Percentiles rank a stretch among this genome's conserved stretches.
Conservation (phyloP, 2,329 filamentous ascomycete genomes). For the Colletotrichum euphorbiae region DNA sequence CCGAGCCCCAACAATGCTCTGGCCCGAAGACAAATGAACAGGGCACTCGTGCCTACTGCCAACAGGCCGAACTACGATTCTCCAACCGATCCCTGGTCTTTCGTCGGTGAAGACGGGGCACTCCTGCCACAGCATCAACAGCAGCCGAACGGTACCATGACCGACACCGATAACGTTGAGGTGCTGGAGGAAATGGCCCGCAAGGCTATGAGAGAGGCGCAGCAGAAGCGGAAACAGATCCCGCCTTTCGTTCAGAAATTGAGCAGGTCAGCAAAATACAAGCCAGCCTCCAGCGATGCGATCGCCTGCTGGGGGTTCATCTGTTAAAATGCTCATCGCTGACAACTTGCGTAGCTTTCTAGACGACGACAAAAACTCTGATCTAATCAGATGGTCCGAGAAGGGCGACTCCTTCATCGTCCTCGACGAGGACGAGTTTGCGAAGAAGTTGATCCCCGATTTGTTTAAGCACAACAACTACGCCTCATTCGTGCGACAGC, state of each 20-base stretch:
- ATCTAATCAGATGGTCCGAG: constrained; percentile 96
- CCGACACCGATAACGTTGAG: constrained; percentile 78
- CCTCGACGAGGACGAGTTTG: constrained; percentile 97
- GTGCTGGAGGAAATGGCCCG: constrained; percentile 83
- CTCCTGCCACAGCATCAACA: constrained; percentile 49
- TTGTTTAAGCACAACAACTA: constrained; percentile 99
- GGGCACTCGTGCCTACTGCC: constrained; percentile 60
- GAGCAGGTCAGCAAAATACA: constrained; percentile 78
- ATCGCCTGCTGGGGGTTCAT: neutral
- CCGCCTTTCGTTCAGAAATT: constrained; percentile 98
- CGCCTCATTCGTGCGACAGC: constrained; percentile 92
- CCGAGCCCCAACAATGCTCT: constrained; percentile 54
- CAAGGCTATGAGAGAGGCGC: constrained; percentile 86
- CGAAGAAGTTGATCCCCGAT: constrained; percentile 94
- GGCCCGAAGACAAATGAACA: constrained; percentile 64
- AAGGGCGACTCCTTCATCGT: constrained; percentile 97
- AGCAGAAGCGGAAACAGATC: constrained; percentile 92
- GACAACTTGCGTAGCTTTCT: constrained; percentile 75
- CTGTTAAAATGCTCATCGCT: constrained; percentile 25
- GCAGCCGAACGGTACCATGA: constrained; percentile 44
- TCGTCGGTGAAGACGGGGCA: constrained; percentile 55
- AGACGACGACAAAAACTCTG: constrained; percentile 91
- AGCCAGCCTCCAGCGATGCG: neutral
- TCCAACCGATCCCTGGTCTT: constrained; percentile 55
- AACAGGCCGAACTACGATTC: constrained; percentile 53